These are phyloP conservation scores for Hanseniaspora guilliermondii DNA, from an alignment of 805 yeast species.

Conservation along the genomic window DNA sequence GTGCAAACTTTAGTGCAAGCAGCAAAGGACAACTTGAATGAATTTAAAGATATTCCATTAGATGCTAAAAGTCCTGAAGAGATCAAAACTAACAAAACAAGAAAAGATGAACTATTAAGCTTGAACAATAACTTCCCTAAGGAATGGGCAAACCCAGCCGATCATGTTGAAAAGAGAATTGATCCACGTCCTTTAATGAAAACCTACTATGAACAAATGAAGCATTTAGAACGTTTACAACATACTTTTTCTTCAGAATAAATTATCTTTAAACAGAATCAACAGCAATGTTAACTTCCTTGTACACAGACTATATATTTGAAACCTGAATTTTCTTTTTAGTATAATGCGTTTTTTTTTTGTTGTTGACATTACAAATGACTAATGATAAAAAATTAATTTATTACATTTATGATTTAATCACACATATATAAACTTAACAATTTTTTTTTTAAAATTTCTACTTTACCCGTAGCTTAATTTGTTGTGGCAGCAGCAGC, in stretches of 20 bases:
- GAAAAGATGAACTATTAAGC: constrained; percentile 32
- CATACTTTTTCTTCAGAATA: constrained; percentile 5
- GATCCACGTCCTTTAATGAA: constrained; percentile 7
- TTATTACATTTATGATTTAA: too few species aligned
- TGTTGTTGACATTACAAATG: neutral
- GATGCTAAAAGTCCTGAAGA: constrained; percentile 52
- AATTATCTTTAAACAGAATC: too few species aligned
- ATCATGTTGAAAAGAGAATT: constrained; percentile 32
- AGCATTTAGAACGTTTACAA: constrained; percentile 11
- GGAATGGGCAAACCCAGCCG: constrained; percentile 65
- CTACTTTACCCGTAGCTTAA: neutral
- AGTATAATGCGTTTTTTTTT: neutral
- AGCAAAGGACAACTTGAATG: constrained; percentile 49
- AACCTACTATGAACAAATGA: constrained; percentile 11
- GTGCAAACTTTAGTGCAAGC: constrained; percentile 50
- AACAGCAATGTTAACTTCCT: neutral
- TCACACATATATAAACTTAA: too few species aligned
- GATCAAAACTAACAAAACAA: constrained; percentile 22
- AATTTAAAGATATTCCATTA: constrained; percentile 66
- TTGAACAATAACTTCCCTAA: constrained; percentile 51
- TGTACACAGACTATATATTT: neutral
- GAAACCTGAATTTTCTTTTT: neutral
- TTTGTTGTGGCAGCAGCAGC: constrained; percentile 3
- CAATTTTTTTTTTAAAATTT: neutral
- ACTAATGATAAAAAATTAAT: too few species aligned